Evolutionary conservation across 495 filamentous ascomycete species (phyloP).

Genomic region (Cercophora sp.): DNA sequence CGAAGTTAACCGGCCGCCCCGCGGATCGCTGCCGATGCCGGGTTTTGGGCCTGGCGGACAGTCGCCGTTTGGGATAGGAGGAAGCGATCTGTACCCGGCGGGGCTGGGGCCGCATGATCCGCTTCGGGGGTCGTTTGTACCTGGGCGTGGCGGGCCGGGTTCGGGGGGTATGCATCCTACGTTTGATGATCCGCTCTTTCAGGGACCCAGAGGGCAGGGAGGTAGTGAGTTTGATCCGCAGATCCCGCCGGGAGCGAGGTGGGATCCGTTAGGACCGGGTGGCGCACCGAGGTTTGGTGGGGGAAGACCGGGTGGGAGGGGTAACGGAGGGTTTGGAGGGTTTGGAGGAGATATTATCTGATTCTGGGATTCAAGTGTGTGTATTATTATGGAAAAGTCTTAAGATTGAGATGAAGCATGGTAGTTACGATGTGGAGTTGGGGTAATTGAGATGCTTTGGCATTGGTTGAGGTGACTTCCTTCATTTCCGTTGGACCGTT

Average conservation of each 20-base stretch:
- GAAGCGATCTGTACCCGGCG: conserved; percentile 81
- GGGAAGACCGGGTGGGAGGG: conserved; percentile 23
- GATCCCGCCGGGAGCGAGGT: conserved; percentile 56
- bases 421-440: background rate
- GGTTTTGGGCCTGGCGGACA: conserved; percentile 38
- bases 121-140: conserved; percentile 56
- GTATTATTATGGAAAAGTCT: background rate
- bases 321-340: conserved; percentile 31
- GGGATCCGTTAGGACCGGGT: conserved; percentile 83
- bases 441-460: too few relatives aligned
- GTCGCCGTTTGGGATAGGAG: conserved; percentile 60
- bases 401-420: background rate
- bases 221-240: conserved; percentile 44
- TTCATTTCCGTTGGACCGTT: too few relatives aligned
- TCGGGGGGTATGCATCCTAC: conserved; percentile 85
- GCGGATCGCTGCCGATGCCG: conserved; percentile 30
- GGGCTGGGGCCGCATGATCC: conserved; percentile 85
- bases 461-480: too few relatives aligned
- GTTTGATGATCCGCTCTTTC: conserved; percentile 88
- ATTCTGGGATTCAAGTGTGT: background rate
- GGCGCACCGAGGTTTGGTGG: conserved; percentile 39
- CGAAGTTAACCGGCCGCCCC: conserved; percentile 68
- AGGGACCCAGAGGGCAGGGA: conserved; percentile 45
- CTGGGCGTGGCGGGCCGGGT: conserved; percentile 37
- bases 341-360: conserved; percentile 41